Base-by-base conservation (phyloP, 2,329 filamentous ascomycete species). In the Cercospora berteroae region DNA sequence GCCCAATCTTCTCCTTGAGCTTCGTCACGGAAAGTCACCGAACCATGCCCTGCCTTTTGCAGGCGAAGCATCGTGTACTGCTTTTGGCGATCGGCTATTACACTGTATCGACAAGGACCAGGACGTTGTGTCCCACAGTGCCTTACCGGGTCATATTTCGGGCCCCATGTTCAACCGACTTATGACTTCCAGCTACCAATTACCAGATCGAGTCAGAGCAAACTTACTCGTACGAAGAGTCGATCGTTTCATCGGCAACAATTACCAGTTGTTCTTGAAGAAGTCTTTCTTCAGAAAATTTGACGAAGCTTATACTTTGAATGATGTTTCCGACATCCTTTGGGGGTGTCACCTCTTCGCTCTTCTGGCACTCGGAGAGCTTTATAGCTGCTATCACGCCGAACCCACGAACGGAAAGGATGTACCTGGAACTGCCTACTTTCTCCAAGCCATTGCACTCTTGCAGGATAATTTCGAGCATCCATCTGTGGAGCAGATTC, bases 341-440 rank as follows among this genome's bases (percentile, higher is more conserved):
- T 69, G 78, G 1, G 78, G 77, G 8, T 81, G 80, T 67, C 83
- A 83, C 64, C 67, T 84, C 0, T 82, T 80, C 73, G 81, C 80
- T 0, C 55, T 84, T 0, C 81, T 84, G 67, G 83, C 82, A 0
- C 75, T 84, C 3, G 83, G 82, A 0, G 81, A 84, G 67, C 77
- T 82, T 39, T 83, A 83, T 29, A 82, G 81, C 0, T 79, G 77
- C 0, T 75, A 80, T 20, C 77, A 79, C 2, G 78, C 70, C 65
- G 77, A 10, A 33, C 75, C 3, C 74, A 77, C 12, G 68, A 73
- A 33, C 69, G 58, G 57, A 12, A 69, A 65, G 58, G 67, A 75
- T 2, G 81, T 83, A 39, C 82, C 82, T 0, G 83, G 83, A 0
- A 74, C 83, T 65, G 68, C 71, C 0, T 84, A 83, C 48, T 84